A percentile compares a stretch with the other conserved stretches of the same genome.
Conservation (phyloP, 345 rosid species). For the Jatropha curcas region DNA sequence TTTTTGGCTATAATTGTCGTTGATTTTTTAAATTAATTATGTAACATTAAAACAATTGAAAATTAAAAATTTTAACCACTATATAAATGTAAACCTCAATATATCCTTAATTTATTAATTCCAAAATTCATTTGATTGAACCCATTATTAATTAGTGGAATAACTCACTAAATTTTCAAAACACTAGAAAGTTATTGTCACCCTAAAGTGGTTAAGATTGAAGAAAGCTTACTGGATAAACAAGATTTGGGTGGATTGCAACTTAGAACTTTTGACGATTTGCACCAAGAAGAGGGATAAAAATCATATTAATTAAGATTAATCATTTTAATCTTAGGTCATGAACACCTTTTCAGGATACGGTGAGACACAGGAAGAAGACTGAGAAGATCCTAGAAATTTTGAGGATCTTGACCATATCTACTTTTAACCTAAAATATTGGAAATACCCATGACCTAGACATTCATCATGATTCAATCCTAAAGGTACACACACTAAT, state of each 20-base stretch:
- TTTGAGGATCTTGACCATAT: constrained; percentile 9
- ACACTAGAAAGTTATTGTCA: too few relatives aligned
- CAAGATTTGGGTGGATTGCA: constrained; percentile 9
- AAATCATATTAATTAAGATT: constrained; percentile 1
- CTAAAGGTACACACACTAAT: constrained; percentile 11
- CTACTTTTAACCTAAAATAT: background rate
- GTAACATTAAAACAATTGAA: too few relatives aligned
- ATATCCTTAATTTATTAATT: too few relatives aligned
- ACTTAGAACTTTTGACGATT: constrained; percentile 6
- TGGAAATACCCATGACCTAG: background rate
- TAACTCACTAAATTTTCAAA: too few relatives aligned
- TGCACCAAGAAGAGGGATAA: background rate
- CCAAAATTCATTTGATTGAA: too few relatives aligned
- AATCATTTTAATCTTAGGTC: background rate
- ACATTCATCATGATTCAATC: constrained; percentile 12
- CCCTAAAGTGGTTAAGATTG: background rate
- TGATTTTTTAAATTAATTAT: too few relatives aligned
- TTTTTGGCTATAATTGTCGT: too few relatives aligned
- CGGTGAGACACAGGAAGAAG: background rate
- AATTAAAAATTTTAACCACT: too few relatives aligned
- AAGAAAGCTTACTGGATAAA: background rate
- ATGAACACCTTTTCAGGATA: background rate
- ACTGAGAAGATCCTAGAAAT: constrained; percentile 9
- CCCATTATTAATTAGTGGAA: too few relatives aligned
- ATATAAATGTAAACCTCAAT: too few relatives aligned